Conservation (phyloP, 371 early-diverging fungal species). For the Umbelopsis sp. region DNA sequence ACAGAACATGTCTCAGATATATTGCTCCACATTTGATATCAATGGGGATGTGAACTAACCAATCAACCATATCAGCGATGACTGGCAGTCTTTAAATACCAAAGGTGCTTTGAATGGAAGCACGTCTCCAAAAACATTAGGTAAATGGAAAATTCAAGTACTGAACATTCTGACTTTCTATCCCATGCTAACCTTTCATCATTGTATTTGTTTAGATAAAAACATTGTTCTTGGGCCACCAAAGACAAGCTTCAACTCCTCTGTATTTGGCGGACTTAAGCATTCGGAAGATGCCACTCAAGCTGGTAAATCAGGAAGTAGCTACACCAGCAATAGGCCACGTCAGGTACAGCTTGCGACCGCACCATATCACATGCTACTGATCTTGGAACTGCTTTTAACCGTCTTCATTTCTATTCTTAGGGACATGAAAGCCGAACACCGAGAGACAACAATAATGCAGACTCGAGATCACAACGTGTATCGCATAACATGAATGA, state of each 20-base stretch:
- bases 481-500: neutral
- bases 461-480: neutral
- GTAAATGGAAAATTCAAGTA: constrained; percentile 11
- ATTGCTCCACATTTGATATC: neutral
- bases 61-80: constrained; percentile 6
- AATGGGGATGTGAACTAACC: neutral
- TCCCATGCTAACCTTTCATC: neutral
- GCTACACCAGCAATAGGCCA: neutral
- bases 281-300: constrained; percentile 39
- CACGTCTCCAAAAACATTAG: constrained; percentile 20
- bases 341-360: constrained; percentile 16
- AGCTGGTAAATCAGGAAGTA: constrained; percentile 3
- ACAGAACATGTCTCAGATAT: constrained; percentile 9
- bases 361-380: neutral
- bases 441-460: neutral
- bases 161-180: neutral
- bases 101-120: constrained; percentile 20
- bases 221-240: constrained; percentile 60
- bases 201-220: constrained; percentile 35
- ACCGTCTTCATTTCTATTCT: neutral
- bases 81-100: constrained; percentile 16
- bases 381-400: neutral
- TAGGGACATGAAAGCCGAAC: constrained; percentile 20
- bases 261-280: constrained; percentile 54
- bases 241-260: constrained; percentile 64